These are phyloP conservation scores for Rachicladosporium sp. DNA, from an alignment of 2,329 filamentous ascomycete genomes.

Conservation along the genomic window DNA sequence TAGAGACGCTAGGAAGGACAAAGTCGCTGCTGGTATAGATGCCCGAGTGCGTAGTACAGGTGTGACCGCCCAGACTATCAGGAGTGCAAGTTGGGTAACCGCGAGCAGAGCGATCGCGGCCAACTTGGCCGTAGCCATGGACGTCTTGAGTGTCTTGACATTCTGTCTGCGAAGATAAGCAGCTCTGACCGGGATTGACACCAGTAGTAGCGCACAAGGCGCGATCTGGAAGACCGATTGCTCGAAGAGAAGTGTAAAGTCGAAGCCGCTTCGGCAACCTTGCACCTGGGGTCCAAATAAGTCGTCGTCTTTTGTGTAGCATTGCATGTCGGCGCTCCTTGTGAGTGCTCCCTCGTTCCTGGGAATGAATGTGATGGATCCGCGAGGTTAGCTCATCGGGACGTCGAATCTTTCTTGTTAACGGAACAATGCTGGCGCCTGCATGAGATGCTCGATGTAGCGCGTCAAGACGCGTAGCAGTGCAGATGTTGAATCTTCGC, in stretches of 20 bases:
- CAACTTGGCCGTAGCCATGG: slow-evolving; percentile 7
- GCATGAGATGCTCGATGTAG: no score
- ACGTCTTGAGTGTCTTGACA: slow-evolving; percentile 9
- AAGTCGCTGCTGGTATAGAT: slow-evolving; percentile 9
- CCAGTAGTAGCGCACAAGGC: slow-evolving; percentile 10
- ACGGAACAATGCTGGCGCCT: no score
- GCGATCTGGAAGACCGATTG: slow-evolving; percentile 19
- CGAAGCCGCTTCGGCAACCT: slow-evolving; percentile 22
- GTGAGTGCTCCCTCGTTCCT: no score
- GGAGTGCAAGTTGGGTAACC: slow-evolving; percentile 8
- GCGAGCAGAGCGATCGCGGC: slow-evolving; percentile 8
- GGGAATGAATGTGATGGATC: no score
- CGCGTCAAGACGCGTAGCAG: no score
- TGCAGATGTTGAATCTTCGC: no score
- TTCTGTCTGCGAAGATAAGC: slow-evolving; percentile 8
- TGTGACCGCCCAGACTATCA: slow-evolving; percentile 8
- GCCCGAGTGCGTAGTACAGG: slow-evolving; percentile 8
- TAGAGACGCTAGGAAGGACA: slow-evolving; percentile 10
- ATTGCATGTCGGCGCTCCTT: no score
- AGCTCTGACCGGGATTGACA: slow-evolving; percentile 8
- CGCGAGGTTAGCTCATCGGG: no score
- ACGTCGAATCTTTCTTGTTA: no score
- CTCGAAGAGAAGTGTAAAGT: slow-evolving; percentile 28
- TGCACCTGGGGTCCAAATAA: not conserved
- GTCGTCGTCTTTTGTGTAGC: no score